Conservation (phyloP, 176 grass and related monocot species). For the Chrysopogon serrulatus region DNA sequence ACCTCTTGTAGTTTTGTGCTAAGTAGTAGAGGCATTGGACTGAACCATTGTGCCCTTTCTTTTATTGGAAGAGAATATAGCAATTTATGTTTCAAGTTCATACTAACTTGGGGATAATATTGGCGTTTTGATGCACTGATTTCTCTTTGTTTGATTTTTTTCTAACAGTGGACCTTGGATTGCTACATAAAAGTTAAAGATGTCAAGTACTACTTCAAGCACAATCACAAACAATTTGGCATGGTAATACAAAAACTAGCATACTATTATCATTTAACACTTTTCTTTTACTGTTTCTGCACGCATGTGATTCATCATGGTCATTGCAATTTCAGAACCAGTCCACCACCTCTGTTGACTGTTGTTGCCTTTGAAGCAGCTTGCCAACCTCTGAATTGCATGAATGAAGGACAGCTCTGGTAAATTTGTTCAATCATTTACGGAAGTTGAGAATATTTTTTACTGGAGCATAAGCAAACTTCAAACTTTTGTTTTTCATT, state of each 20-base stretch:
- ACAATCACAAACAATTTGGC: not conserved
- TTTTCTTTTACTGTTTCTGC: not conserved
- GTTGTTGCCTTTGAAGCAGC: not conserved
- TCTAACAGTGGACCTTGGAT: not conserved
- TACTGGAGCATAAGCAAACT: not conserved
- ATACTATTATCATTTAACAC: not conserved
- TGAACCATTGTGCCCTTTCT: not conserved
- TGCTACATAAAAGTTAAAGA: not conserved
- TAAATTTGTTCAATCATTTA: conserved; percentile 3
- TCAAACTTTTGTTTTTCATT: not conserved
- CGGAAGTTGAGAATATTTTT: not conserved
- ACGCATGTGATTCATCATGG: not conserved
- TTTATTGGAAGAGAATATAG: not conserved
- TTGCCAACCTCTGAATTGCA: not conserved
- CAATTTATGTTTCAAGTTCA: not conserved
- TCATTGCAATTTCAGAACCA: not conserved
- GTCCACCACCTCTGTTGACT: not conserved
- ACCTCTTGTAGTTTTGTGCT: not conserved
- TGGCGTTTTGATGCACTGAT: not conserved
- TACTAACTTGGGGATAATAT: not conserved
- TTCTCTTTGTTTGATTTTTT: not conserved
- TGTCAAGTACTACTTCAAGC: not conserved
- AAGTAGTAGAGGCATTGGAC: not conserved
- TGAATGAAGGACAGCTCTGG: not conserved
- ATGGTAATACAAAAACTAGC: not conserved